Evolutionary conservation across 2,329 filamentous ascomycete genomes (phyloP).

Genomic region (Talaromyces funiculosus): DNA sequence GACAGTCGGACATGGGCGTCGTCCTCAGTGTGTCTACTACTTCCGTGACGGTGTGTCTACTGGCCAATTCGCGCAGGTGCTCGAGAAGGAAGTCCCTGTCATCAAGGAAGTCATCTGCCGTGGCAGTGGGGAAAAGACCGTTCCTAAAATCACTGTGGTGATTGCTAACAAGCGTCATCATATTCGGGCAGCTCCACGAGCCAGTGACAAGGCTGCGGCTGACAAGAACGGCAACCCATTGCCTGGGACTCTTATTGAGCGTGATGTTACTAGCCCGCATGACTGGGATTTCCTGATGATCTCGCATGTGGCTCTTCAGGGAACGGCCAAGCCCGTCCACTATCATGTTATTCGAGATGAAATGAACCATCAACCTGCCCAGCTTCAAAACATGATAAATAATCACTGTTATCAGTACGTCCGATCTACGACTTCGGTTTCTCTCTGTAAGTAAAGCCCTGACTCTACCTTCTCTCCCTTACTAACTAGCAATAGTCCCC

Average conservation of each 20-base stretch:
- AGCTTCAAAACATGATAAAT: constrained; percentile 83
- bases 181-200: constrained; percentile 79
- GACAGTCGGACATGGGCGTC: constrained; percentile 47
- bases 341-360: constrained; percentile 89
- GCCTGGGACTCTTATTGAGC: constrained; percentile 82
- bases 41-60: constrained; percentile 90
- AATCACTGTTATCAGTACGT: constrained; percentile 93
- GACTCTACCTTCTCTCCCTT: not conserved
- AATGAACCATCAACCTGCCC: constrained; percentile 58
- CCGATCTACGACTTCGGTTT: constrained; percentile 87
- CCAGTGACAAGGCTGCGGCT: constrained; percentile 41
- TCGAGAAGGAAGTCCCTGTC: constrained; percentile 68
- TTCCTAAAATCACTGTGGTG: constrained; percentile 73
- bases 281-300: constrained; percentile 82
- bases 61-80: constrained; percentile 73
- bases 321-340: constrained; percentile 84
- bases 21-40: constrained; percentile 76
- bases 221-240: constrained; percentile 78
- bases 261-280: constrained; percentile 82
- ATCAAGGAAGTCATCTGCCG: constrained; percentile 59
- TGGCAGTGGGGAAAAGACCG: constrained; percentile 28
- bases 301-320: constrained; percentile 77
- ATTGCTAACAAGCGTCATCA: constrained; percentile 93
- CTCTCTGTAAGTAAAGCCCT: constrained; percentile 48
- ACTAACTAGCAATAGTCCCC: constrained; percentile 45